Evolutionary conservation across 2,329 filamentous ascomycete species (phyloP).

Genomic region (Zymoseptoria tritici): DNA sequence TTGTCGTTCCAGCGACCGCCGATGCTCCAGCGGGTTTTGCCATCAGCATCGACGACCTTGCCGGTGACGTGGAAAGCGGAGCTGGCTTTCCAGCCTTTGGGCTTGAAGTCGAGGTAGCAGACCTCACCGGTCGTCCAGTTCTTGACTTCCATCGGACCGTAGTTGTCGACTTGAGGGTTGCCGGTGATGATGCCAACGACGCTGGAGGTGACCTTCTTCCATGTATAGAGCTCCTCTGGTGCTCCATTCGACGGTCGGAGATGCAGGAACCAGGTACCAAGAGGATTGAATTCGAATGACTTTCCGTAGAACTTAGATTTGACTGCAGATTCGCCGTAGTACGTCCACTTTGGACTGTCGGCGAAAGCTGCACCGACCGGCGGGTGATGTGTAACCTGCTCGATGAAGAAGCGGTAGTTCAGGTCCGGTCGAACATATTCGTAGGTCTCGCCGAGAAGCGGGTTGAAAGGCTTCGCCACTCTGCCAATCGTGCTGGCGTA

Average conservation of each 20-base stretch:
- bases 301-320: conserved; percentile 97
- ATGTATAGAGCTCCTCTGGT: conserved; percentile 73
- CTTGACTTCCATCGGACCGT: conserved; percentile 92
- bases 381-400: conserved; percentile 96
- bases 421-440: conserved; percentile 95
- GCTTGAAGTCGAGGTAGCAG: conserved; percentile 87
- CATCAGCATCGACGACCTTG: conserved; percentile 71
- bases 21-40: conserved; percentile 79
- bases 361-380: conserved; percentile 90
- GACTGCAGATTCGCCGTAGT: conserved; percentile 89
- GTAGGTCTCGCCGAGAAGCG: conserved; percentile 89
- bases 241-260: conserved; percentile 68
- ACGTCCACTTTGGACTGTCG: conserved; percentile 89
- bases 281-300: conserved; percentile 91
- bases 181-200: conserved; percentile 98
- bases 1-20: conserved; percentile 97
- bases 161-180: conserved; percentile 94
- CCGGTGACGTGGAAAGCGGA: conserved; percentile 84
- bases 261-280: conserved; percentile 93
- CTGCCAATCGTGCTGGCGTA: conserved; percentile 95
- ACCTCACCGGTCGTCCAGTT: conserved; percentile 94
- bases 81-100: conserved; percentile 89
- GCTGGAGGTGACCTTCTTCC: conserved; percentile 97
- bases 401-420: conserved; percentile 95
- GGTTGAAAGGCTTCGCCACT: conserved; percentile 97